Conservation (phyloP, 371 early-diverging fungal species). For the Lichtheimia hyalospora region DNA sequence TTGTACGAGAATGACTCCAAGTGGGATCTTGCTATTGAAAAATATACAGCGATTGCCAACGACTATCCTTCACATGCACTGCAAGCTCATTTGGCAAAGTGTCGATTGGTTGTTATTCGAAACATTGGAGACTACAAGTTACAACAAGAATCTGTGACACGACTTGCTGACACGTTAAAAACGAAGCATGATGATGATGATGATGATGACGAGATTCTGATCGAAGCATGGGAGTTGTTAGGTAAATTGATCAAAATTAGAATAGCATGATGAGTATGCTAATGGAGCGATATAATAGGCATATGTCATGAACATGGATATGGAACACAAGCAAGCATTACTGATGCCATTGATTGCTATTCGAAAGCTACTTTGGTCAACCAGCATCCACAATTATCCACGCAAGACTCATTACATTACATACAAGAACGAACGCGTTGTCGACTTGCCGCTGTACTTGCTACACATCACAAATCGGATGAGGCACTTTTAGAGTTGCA, state of each 20-base stretch:
- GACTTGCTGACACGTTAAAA: slow-evolving; percentile 19
- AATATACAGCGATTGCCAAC: slow-evolving; percentile 10
- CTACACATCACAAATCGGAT: slow-evolving; percentile 12
- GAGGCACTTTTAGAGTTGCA: slow-evolving; percentile 17
- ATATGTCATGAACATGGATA: slow-evolving; percentile 20
- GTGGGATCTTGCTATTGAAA: slow-evolving; percentile 11
- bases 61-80: slow-evolving; percentile 13
- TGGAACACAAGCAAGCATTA: slow-evolving; percentile 7
- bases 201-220: background rate
- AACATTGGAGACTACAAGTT: slow-evolving; percentile 3
- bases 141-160: background rate
- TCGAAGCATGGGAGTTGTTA: slow-evolving; percentile 20
- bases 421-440: slow-evolving; percentile 28
- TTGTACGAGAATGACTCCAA: slow-evolving; percentile 10
- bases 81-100: slow-evolving; percentile 14
- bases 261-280: background rate
- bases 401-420: slow-evolving; percentile 16
- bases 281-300: slow-evolving; percentile 10
- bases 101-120: slow-evolving; percentile 14
- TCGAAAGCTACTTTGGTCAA: background rate
- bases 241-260: slow-evolving; percentile 10
- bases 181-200: background rate
- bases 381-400: no score
- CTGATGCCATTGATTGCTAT: slow-evolving; percentile 13
- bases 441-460: slow-evolving; percentile 20